A percentile compares a stretch with the other conserved stretches of the same genome.
Evolutionary conservation across 2,329 filamentous ascomycete genomes (phyloP).

Genomic region (Calonectria hongkongensis): DNA sequence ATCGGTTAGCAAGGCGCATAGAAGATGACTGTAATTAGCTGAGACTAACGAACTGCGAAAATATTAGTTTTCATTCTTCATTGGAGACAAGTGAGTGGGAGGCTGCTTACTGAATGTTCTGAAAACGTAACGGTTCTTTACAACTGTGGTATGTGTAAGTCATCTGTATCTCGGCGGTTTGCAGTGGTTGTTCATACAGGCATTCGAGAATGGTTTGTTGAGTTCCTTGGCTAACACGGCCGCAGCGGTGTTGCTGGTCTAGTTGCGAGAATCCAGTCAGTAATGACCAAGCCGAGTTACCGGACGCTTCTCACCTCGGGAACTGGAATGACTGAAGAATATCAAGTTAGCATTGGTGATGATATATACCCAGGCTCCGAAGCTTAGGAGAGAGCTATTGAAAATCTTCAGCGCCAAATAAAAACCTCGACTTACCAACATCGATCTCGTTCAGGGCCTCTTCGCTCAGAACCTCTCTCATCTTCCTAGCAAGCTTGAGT

Average conservation of each 20-base stretch:
- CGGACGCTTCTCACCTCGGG: conserved; percentile 59
- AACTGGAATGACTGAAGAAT: conserved; percentile 81
- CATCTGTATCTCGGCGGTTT: neutral
- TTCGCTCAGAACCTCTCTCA: conserved; percentile 80
- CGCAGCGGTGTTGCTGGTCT: conserved; percentile 89
- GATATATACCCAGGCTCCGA: too few species aligned
- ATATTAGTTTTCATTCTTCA: neutral
- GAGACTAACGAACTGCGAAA: neutral
- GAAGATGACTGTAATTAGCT: neutral
- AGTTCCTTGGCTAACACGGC: conserved; percentile 84
- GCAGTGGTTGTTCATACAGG: conserved; percentile 69
- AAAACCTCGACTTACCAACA: conserved; percentile 62
- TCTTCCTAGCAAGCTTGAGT: conserved; percentile 83
- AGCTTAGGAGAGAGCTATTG: too few species aligned
- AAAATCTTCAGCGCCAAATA: too few species aligned
- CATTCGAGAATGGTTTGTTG: conserved; percentile 85
- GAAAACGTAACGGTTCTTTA: conserved; percentile 94
- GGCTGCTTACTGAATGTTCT: conserved; percentile 81
- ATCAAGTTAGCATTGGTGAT: neutral
- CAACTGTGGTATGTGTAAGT: neutral
- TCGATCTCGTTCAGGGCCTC: conserved; percentile 86
- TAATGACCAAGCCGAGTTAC: neutral
- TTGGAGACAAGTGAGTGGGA: neutral
- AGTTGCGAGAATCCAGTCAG: conserved; percentile 22
- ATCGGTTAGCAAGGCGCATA: neutral